Evolutionary conservation across 2,329 filamentous ascomycete species (phyloP).

Genomic region (Cryphonectria parasitica): DNA sequence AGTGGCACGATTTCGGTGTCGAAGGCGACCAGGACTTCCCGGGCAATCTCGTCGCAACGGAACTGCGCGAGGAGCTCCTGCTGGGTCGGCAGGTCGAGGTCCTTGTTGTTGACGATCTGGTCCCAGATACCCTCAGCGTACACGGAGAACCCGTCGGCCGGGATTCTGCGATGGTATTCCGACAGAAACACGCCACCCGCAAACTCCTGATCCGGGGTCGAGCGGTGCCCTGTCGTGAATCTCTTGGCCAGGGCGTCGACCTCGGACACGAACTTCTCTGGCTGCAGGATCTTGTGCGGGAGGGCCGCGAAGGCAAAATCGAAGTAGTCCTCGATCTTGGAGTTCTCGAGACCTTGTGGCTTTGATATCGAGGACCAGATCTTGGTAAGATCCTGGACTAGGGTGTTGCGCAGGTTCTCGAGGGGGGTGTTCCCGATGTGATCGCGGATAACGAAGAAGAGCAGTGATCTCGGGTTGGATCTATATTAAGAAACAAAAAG

Average conservation of each 20-base stretch:
- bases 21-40: slow-evolving; percentile 84
- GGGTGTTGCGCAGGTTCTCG: slow-evolving; percentile 83
- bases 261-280: slow-evolving; percentile 84
- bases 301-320: slow-evolving; percentile 96
- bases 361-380: slow-evolving; percentile 95
- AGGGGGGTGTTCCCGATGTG: slow-evolving; percentile 92
- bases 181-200: slow-evolving; percentile 85
- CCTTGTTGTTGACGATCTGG: slow-evolving; percentile 98
- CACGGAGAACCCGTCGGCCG: slow-evolving; percentile 92
- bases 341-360: slow-evolving; percentile 83
- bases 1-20: slow-evolving; percentile 81
- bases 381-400: slow-evolving; percentile 86
- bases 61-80: slow-evolving; percentile 97
- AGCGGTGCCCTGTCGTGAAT: slow-evolving; percentile 80
- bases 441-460: slow-evolving; percentile 99
- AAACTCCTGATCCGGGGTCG: slow-evolving; percentile 73
- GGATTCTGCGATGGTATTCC: slow-evolving; percentile 94
- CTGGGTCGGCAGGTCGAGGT: slow-evolving; percentile 93
- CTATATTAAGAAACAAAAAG: slow-evolving; percentile 52
- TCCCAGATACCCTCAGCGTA: slow-evolving; percentile 97
- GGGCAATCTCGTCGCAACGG: slow-evolving; percentile 93
- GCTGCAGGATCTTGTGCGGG: slow-evolving; percentile 95
- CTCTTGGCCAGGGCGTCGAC: slow-evolving; percentile 78
- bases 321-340: slow-evolving; percentile 94
- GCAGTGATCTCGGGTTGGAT: slow-evolving; percentile 83